Conservation (phyloP, 768 basidiomycete species). For the Boletus insuetus region DNA sequence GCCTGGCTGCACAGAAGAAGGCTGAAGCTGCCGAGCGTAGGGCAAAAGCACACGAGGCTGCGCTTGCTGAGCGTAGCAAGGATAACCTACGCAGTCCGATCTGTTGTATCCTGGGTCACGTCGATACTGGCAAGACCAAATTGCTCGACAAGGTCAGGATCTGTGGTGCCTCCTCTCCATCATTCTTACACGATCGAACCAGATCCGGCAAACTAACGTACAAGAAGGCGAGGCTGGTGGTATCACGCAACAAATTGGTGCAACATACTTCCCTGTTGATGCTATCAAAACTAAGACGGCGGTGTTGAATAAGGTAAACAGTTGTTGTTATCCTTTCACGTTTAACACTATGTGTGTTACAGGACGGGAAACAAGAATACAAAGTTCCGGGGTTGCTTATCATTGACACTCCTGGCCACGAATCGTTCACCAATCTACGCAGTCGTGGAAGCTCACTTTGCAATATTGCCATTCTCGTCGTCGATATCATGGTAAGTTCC, state of each 20-base stretch:
- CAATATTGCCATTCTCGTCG: conserved; percentile 98
- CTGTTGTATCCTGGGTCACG: conserved; percentile 98
- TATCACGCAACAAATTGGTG: conserved; percentile 99
- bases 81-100: conserved; percentile 94
- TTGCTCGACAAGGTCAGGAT: conserved; percentile 84
- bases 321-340: not conserved
- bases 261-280: conserved; percentile 96
- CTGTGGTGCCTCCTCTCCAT: not conserved
- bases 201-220: conserved; percentile 99
- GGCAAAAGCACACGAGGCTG: conserved; percentile 77
- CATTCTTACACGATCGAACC: conserved; percentile 5
- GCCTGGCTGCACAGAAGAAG: conserved; percentile 67
- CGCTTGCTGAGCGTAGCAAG: conserved; percentile 81
- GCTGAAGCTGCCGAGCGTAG: conserved; percentile 81
- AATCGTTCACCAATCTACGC: conserved; percentile 96
- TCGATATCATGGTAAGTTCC: conserved; percentile 88
- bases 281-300: conserved; percentile 91
- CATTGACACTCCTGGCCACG: conserved; percentile 99
- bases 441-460: conserved; percentile 94
- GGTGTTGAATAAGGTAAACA: conserved; percentile 76
- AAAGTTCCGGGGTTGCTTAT: conserved; percentile 94
- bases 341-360: conserved; percentile 6
- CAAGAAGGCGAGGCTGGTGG: conserved; percentile 99
- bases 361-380: conserved; percentile 86
- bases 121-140: conserved; percentile 99